Conservation (phyloP, 306 rosid genomes). For the Corylus americana region DNA sequence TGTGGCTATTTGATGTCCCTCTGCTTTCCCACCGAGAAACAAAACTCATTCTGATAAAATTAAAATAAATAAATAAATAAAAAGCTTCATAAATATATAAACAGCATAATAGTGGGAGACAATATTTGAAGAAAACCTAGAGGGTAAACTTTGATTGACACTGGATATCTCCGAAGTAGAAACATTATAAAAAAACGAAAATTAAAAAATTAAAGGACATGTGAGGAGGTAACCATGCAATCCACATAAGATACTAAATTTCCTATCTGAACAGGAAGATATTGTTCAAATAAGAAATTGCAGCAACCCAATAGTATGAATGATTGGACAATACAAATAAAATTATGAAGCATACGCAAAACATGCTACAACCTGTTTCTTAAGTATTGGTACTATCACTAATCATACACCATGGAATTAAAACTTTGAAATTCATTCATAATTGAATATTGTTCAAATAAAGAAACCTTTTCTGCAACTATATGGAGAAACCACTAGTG, state of each 20-base stretch:
- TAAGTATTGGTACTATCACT: background rate
- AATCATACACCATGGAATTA: background rate
- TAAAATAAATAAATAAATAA: background rate
- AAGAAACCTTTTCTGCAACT: background rate
- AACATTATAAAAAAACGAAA: background rate
- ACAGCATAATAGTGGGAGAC: background rate
- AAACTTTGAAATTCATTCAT: background rate
- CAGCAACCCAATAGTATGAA: slow-evolving; percentile 1
- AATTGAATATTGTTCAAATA: background rate
- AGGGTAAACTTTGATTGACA: background rate
- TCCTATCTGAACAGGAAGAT: background rate
- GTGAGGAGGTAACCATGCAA: background rate
- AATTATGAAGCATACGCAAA: background rate
- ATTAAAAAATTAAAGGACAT: background rate
- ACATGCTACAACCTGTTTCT: background rate
- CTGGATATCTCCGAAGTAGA: background rate
- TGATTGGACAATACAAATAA: background rate
- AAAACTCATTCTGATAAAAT: slow-evolving; percentile 1
- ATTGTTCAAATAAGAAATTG: background rate
- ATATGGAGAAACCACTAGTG: background rate
- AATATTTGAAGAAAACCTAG: background rate
- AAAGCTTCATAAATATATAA: background rate
- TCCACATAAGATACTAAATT: background rate
- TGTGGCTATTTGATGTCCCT: slow-evolving; percentile 7
- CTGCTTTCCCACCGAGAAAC: slow-evolving; percentile 20